Evolutionary conservation across 441 rosid genomes (phyloP), one percentile per base, ranked within the genome.

Genomic region (Gossypium trilobum): DNA sequence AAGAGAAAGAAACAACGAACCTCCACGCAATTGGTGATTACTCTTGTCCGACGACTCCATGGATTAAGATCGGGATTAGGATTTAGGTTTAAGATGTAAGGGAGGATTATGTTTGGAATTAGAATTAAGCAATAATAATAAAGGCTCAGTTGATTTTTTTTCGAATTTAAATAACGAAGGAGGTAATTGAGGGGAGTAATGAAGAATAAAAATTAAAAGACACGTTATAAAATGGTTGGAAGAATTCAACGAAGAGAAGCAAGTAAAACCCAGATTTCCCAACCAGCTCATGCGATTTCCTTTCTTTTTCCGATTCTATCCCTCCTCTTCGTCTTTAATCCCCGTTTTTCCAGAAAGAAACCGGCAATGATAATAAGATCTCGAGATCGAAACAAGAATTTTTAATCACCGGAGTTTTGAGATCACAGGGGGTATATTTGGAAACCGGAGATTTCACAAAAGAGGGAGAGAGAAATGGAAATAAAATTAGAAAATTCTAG

Each of bases 231-330:
- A 87, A 73, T 87, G 90, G 76, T 77, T 90, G 4, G 71, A 67
- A 46, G 58, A 48, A 67, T 67, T 67, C 57, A 67, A 19, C 13
- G 85, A 87, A 80, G 74, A 89, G 73, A 84, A 83, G 54, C 81
- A 83, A 27, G 19, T 67, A 65, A 77, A 83, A 70, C 86, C 84
- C 84, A 80, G 82, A 67, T 80, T 85, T 76, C 89, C 86, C 86
- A 79, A 91, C 82, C 93, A 87, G 85, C 91, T 91, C 97, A 91
- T 91, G 89, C 98, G 91, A 80, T 73, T 29, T 75, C 57, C 10
- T 27, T 48, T 55, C 75, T 63, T 33, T 62, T 71, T 52, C 39
- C 48, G 25, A 17, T 61, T 60, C 62, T 56, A 56, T 36, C 20
- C 65, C 29, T 42, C 56, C 29, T 23, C 36, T 66, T 22, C 33